Percentiles rank a stretch among this genome's conserved stretches.
These are phyloP conservation scores for Oryza meridionalis DNA, from an alignment of 176 grass and related monocot species.

Conservation along the genomic window DNA sequence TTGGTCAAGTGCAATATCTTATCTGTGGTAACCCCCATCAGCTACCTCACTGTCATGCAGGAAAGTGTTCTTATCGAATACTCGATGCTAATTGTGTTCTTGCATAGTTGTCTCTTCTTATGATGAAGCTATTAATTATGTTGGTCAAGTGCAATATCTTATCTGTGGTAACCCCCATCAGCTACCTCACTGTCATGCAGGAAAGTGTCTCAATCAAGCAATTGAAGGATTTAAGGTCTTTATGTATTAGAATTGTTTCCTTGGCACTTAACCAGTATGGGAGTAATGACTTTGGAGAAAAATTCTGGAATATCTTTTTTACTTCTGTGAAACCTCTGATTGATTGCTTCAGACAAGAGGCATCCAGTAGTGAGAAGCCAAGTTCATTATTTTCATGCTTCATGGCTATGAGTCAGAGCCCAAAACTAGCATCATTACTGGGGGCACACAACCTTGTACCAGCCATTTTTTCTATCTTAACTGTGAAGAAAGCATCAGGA, in stretches of 20 bases:
- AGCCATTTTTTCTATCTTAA: conserved; percentile 85
- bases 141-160: conserved; percentile 17
- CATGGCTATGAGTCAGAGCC: conserved; percentile 82
- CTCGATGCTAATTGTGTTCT: not conserved
- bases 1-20: conserved; percentile 17
- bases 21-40: conserved; percentile 16
- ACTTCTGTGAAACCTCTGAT: conserved; percentile 68
- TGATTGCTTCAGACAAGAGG: conserved; percentile 82
- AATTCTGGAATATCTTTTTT: conserved; percentile 91
- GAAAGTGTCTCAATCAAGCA: conserved; percentile 62
- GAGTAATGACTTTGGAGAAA: conserved; percentile 67
- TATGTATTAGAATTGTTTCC: conserved; percentile 75
- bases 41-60: conserved; percentile 45
- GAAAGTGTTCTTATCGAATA: conserved; percentile 23
- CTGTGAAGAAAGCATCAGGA: conserved; percentile 79
- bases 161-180: conserved; percentile 16
- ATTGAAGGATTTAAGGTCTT: conserved; percentile 82
- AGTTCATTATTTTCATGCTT: conserved; percentile 93
- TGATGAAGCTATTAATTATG: conserved; percentile 11
- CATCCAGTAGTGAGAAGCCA: conserved; percentile 84
- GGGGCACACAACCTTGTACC: conserved; percentile 76
- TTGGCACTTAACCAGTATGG: conserved; percentile 71
- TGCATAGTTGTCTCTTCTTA: not conserved
- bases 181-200: conserved; percentile 45
- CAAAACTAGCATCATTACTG: conserved; percentile 66